Percentiles rank a stretch among this genome's conserved stretches.
These are phyloP conservation scores for Lactarius hatsudake DNA, from an alignment of 768 basidiomycete species.

Conservation along the genomic window DNA sequence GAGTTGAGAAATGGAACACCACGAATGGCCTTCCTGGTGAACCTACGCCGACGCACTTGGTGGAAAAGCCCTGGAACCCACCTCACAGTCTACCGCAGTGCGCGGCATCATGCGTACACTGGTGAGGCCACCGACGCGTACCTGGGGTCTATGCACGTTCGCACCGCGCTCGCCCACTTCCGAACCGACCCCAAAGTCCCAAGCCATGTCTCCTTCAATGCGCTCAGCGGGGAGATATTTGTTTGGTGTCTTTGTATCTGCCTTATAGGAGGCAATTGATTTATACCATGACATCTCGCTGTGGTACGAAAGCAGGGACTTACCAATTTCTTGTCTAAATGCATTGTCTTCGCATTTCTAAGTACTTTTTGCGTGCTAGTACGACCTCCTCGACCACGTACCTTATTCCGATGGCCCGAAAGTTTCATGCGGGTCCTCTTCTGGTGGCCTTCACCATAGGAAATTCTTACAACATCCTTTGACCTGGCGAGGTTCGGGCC, in stretches of 20 bases:
- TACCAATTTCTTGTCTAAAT: neutral
- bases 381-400: neutral
- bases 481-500: conserved; percentile 14
- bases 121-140: conserved; percentile 22
- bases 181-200: conserved; percentile 18
- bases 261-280: neutral
- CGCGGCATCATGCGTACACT: conserved; percentile 23
- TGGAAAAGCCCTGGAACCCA: neutral
- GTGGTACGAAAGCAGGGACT: neutral
- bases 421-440: neutral
- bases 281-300: neutral
- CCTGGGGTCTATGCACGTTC: conserved; percentile 4
- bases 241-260: neutral
- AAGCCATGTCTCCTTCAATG: conserved; percentile 23
- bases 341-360: neutral
- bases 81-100: conserved; percentile 8
- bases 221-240: conserved; percentile 11
- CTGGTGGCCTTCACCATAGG: conserved; percentile 16
- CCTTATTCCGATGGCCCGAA: conserved; percentile 5
- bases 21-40: neutral
- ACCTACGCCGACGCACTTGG: neutral
- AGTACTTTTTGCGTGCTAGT: neutral
- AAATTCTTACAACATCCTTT: conserved; percentile 19
- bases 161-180: neutral
- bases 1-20: neutral